Conservation (phyloP, 768 basidiomycete genomes). For the Terana coerulea region DNA sequence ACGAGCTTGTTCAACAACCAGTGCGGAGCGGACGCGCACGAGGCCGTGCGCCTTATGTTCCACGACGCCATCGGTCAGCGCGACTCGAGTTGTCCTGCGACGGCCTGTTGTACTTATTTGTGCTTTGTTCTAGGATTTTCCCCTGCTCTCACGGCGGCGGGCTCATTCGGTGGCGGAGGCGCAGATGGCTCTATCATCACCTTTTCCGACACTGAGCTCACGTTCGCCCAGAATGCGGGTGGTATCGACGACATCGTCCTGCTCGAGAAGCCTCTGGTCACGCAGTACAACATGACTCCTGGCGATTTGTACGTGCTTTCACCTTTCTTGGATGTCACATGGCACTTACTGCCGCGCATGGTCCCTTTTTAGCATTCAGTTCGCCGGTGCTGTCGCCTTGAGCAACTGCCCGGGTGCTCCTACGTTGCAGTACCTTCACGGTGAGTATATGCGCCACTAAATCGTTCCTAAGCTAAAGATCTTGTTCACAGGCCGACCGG, state of each 20-base stretch:
- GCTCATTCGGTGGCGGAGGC: slow-evolving; percentile 18
- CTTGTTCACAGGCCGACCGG: too few species aligned
- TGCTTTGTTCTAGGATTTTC: too few species aligned
- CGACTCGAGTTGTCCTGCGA: slow-evolving; percentile 4
- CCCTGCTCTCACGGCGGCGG: too few species aligned
- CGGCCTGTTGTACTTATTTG: too few species aligned
- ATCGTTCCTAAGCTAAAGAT: too few species aligned
- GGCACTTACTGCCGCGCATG: too few species aligned
- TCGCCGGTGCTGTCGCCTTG: slow-evolving; percentile 31
- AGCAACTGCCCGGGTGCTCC: too few species aligned
- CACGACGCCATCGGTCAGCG: slow-evolving; percentile 21
- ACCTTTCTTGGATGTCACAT: too few species aligned
- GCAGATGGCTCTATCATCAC: slow-evolving; percentile 22
- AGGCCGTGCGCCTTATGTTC: slow-evolving; percentile 23
- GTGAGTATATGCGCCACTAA: too few species aligned
- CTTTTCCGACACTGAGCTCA: slow-evolving; percentile 18
- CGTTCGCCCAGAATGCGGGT: slow-evolving; percentile 17
- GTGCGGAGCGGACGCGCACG: slow-evolving; percentile 28
- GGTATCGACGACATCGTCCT: slow-evolving; percentile 24
- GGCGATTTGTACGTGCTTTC: too few species aligned
- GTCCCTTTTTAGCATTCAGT: too few species aligned
- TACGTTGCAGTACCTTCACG: slow-evolving; percentile 33
- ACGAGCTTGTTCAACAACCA: slow-evolving; percentile 23
- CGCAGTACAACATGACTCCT: slow-evolving; percentile 17
- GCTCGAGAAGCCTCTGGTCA: slow-evolving; percentile 18